Conservation (phyloP, 2,329 filamentous ascomycete genomes). For the Colletotrichum somersetense region DNA sequence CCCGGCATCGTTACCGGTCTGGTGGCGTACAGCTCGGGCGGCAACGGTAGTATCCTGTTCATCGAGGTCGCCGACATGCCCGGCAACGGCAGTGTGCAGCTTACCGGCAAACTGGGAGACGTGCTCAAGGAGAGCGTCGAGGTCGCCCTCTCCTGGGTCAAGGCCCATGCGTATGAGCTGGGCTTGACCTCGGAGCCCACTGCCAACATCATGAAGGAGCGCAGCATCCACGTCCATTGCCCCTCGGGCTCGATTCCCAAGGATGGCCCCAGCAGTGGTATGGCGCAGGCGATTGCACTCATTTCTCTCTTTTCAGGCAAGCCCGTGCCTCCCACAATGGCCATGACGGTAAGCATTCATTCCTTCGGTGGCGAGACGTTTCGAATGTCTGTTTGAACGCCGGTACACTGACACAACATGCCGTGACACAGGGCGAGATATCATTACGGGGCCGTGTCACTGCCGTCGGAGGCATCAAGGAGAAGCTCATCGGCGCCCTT, state of each 20-base stretch:
- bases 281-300: slow-evolving; percentile 93
- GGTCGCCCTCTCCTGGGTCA: slow-evolving; percentile 96
- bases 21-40: slow-evolving; percentile 92
- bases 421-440: slow-evolving; percentile 68
- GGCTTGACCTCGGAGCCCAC: slow-evolving; percentile 83
- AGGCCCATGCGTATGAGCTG: slow-evolving; percentile 92
- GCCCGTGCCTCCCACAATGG: slow-evolving; percentile 88
- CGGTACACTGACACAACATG: slow-evolving; percentile 35
- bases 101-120: slow-evolving; percentile 95
- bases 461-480: slow-evolving; percentile 97
- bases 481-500: slow-evolving; percentile 96
- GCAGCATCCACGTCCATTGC: slow-evolving; percentile 95
- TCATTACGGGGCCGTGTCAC: slow-evolving; percentile 90
- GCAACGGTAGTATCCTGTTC: slow-evolving; percentile 96
- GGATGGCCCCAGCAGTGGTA: slow-evolving; percentile 87
- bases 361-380: neutral
- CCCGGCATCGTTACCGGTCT: slow-evolving; percentile 96
- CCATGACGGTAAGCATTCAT: slow-evolving; percentile 81
- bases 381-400: neutral
- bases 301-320: slow-evolving; percentile 91
- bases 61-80: slow-evolving; percentile 99
- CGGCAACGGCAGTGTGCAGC: slow-evolving; percentile 88
- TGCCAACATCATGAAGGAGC: slow-evolving; percentile 95
- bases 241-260: slow-evolving; percentile 96
- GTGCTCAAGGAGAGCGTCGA: slow-evolving; percentile 98